These are phyloP conservation scores for Malus asiatica DNA, from an alignment of 306 rosid species.

Conservation along the genomic window DNA sequence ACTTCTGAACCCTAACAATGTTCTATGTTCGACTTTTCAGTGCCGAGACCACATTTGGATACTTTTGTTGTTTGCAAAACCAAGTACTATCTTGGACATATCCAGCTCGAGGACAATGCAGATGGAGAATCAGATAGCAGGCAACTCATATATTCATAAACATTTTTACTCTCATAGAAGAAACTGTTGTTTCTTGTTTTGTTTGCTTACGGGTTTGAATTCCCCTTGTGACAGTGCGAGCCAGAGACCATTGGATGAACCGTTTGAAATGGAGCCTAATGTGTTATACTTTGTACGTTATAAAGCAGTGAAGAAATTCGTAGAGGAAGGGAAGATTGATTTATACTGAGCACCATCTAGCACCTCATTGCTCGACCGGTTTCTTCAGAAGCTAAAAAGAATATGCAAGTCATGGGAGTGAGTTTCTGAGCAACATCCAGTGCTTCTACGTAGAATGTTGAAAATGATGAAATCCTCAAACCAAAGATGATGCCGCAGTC, in stretches of 20 bases:
- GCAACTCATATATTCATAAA: conserved; percentile 28
- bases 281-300: conserved; percentile 69
- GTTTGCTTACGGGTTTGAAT: neutral
- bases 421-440: neutral
- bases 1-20: neutral
- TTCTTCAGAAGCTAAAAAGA: neutral
- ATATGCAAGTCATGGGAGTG: neutral
- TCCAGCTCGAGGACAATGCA: conserved; percentile 68
- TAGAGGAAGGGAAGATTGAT: conserved; percentile 75
- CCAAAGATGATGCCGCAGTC: neutral
- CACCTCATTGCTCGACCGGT: neutral
- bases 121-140: conserved; percentile 67
- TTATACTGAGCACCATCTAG: conserved; percentile 12
- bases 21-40: conserved; percentile 29
- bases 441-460: neutral
- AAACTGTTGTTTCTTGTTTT: neutral
- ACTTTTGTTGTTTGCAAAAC: conserved; percentile 85
- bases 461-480: neutral
- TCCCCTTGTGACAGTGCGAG: conserved; percentile 23
- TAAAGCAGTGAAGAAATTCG: conserved; percentile 71
- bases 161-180: conserved; percentile 1
- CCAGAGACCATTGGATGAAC: conserved; percentile 27
- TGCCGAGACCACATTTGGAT: conserved; percentile 69
- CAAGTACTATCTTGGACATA: conserved; percentile 64
- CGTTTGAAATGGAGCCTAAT: conserved; percentile 53